Evolutionary conservation across 495 filamentous ascomycete species (phyloP).

Genomic region (Aspergillus diversus): DNA sequence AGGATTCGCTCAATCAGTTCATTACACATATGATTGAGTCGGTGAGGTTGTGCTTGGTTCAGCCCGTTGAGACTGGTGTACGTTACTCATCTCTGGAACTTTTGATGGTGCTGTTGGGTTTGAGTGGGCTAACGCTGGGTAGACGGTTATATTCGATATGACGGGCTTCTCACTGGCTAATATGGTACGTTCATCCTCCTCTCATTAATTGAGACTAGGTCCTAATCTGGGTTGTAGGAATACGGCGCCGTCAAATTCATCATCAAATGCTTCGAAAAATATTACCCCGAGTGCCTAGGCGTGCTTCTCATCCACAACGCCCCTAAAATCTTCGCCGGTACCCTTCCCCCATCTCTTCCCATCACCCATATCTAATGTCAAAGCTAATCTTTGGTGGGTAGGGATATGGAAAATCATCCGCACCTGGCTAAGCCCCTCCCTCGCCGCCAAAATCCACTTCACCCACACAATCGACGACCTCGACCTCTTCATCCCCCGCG

Average conservation of each 20-base stretch:
- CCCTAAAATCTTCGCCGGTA: conserved; percentile 87
- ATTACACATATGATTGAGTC: conserved; percentile 90
- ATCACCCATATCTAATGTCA: too few species aligned
- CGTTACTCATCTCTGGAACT: too few species aligned
- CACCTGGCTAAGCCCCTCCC: conserved; percentile 90
- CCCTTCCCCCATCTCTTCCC: background rate
- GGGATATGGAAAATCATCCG: conserved; percentile 81
- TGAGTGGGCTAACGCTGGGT: conserved; percentile 5
- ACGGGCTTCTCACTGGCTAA: conserved; percentile 75
- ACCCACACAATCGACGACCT: conserved; percentile 76
- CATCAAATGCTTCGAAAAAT: conserved; percentile 93
- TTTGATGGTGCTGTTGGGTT: too few species aligned
- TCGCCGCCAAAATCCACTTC: conserved; percentile 88
- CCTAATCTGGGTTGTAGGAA: conserved; percentile 54
- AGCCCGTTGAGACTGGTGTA: conserved; percentile 82
- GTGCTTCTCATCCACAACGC: conserved; percentile 86
- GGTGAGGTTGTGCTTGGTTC: conserved; percentile 68
- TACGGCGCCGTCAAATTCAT: conserved; percentile 93
- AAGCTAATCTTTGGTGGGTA: too few species aligned
- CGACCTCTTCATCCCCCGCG: conserved; percentile 65
- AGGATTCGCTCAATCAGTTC: conserved; percentile 74
- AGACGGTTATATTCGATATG: conserved; percentile 89
- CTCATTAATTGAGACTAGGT: background rate
- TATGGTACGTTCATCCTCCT: conserved; percentile 59
- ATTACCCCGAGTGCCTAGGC: conserved; percentile 87